These are phyloP conservation scores for Mimosa bimucronata DNA, from an alignment of 306 rosid species.

Conservation along the genomic window DNA sequence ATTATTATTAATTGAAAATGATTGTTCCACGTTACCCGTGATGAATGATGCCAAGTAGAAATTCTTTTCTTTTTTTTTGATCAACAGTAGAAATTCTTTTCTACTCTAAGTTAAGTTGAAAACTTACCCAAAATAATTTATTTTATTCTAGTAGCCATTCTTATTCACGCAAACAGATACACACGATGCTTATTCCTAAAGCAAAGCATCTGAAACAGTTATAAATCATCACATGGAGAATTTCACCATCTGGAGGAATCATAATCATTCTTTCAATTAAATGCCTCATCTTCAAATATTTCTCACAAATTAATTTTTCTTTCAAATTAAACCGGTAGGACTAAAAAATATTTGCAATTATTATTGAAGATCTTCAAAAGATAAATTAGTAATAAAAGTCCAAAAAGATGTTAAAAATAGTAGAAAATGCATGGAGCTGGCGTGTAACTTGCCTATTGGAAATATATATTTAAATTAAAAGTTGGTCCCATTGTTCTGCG, in stretches of 20 bases:
- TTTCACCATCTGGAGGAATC: not conserved
- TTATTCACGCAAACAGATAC: too few species aligned
- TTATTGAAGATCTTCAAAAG: not conserved
- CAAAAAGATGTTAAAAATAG: not conserved
- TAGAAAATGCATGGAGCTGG: not conserved
- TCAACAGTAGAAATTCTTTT: not conserved
- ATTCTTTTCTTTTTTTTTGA: too few species aligned
- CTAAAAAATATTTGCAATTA: not conserved
- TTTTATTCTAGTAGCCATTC: too few species aligned
- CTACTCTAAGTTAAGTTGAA: too few species aligned
- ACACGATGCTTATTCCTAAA: too few species aligned
- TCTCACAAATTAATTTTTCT: not conserved
- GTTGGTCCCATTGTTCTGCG: not conserved
- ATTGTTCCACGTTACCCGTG: not conserved
- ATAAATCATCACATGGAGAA: not conserved
- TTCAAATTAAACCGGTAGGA: not conserved
- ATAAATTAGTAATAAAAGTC: not conserved
- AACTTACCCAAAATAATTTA: not conserved
- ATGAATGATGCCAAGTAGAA: not conserved
- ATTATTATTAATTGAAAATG: not conserved
- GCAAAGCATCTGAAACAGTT: not conserved
- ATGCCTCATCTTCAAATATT: not conserved
- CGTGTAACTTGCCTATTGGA: conserved; percentile 5
- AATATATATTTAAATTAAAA: not conserved
- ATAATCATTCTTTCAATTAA: not conserved